Conservation (phyloP, 106 monocot genomes). For the Posidonia australis region DNA sequence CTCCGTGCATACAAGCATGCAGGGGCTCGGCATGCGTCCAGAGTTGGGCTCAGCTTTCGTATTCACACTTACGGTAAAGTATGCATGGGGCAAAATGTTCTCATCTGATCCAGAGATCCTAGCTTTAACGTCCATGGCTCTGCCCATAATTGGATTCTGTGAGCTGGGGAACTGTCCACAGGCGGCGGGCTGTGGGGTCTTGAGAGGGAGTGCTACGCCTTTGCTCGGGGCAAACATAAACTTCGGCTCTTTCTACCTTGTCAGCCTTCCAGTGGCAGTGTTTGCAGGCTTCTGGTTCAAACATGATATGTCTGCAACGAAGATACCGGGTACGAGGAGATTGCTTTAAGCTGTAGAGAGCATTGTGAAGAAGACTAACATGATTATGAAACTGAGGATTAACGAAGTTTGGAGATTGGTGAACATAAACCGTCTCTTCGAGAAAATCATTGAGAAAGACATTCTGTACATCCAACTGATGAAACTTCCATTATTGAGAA, state of each 20-base stretch:
- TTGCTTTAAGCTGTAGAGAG: too few relatives aligned
- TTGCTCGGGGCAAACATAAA: conserved; percentile 64
- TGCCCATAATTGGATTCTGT: conserved; percentile 86
- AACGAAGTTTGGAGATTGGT: too few relatives aligned
- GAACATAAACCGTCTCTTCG: too few relatives aligned
- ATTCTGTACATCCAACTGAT: too few relatives aligned
- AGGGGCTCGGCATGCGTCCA: conserved; percentile 33
- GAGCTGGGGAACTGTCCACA: conserved; percentile 97
- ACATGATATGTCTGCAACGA: too few relatives aligned
- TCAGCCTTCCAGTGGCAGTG: conserved; percentile 69
- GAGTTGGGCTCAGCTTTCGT: conserved; percentile 45
- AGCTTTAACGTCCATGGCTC: conserved; percentile 53
- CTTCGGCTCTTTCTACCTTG: conserved; percentile 71
- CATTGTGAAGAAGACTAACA: too few relatives aligned
- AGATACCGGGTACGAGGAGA: too few relatives aligned
- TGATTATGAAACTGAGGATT: too few relatives aligned
- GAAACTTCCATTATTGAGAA: too few relatives aligned
- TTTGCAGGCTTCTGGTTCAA: conserved; percentile 37
- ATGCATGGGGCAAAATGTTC: conserved; percentile 67
- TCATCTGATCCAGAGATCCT: conserved; percentile 61
- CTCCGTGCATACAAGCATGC: conserved; percentile 53
- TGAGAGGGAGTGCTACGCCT: conserved; percentile 80
- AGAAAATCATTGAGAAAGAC: too few relatives aligned
- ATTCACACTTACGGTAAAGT: conserved; percentile 46
- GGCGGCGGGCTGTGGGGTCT: conserved; percentile 78